Base-by-base conservation (phyloP, 306 rosid species). In the barrel medic (Medicago truncatula) region DNA sequence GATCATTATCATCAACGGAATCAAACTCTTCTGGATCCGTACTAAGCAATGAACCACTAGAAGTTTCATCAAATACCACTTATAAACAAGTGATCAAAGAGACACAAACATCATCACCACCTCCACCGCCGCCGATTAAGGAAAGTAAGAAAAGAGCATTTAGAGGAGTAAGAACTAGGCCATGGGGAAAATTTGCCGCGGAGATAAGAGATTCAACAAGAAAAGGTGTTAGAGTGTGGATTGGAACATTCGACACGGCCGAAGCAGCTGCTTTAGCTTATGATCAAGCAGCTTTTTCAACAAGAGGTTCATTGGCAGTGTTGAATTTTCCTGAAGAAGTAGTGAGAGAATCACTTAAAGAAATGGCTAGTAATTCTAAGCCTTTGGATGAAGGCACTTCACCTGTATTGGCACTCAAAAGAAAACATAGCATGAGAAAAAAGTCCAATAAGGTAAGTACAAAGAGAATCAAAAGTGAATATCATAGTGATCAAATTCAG, bases 161-260 rank as follows among this genome's bases (percentile, higher is more conserved):
- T 75, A 67, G 82, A 68, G 98, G 98, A 5, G 98, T 94, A 9
- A 83, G 97, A 56, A 76, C 75, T 56, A 70, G 98, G 82, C 96
- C 97, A 0, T 94, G 98, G 98, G 98, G 97, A 6, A 91, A 94
- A 39, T 91, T 56, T 13, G 97, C 98, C 0, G 97, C 98, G 0
- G 98, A 94, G 64, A 94, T 91, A 62, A 86, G 98, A 20, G 97
- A 94, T 36, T 94, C 98, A 0, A 94, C 98, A 0, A 79, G 97
- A 78, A 83, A 87, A 1, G 97, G 97, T 0, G 83, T 87, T 9
- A 65, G 98, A 40, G 98, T 94, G 13, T 94, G 97, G 97, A 89
- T 94, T 1, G 98, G 98, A 23, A 94, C 98, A 3, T 94, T 94
- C 5, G 98, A 91, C 4, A 90, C 87, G 1, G 91, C 96, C 0